Conservation (phyloP, 2,329 filamentous ascomycete genomes). For the Verticillium zaregamsianum region DNA sequence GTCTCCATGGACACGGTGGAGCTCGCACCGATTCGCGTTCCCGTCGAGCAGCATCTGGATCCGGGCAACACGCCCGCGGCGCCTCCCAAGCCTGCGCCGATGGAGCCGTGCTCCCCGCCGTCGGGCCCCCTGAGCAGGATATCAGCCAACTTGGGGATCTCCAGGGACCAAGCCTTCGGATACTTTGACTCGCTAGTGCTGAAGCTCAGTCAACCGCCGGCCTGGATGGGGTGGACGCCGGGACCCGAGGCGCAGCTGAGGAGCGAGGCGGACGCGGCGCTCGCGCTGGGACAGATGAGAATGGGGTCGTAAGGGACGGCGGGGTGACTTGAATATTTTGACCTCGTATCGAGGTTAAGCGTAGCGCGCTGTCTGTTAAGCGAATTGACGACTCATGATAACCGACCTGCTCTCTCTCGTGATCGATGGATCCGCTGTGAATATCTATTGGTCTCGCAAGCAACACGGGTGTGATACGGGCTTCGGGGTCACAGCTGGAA, state of each 20-base stretch:
- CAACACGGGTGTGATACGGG: too few species aligned
- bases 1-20: slow-evolving; percentile 4
- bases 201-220: background rate
- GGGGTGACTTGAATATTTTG: background rate
- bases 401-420: background rate
- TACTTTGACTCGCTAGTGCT: background rate
- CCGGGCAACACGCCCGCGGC: background rate
- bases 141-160: background rate
- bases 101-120: slow-evolving; percentile 10
- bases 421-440: background rate
- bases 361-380: background rate
- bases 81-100: background rate
- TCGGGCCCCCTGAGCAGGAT: slow-evolving; percentile 3
- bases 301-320: background rate
- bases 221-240: background rate
- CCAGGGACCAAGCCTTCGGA: slow-evolving; percentile 3
- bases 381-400: background rate
- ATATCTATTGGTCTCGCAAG: too few species aligned
- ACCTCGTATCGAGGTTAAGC: background rate
- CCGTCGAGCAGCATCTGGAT: background rate
- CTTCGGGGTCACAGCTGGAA: too few species aligned
- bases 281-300: background rate
- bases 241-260: background rate
- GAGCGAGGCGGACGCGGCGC: background rate
- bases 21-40: background rate